A percentile compares a stretch with the other conserved stretches of the same genome.
phyloP scores from a whole-genome alignment of 306 rosid species.

The Abrus precatorius region DNA sequence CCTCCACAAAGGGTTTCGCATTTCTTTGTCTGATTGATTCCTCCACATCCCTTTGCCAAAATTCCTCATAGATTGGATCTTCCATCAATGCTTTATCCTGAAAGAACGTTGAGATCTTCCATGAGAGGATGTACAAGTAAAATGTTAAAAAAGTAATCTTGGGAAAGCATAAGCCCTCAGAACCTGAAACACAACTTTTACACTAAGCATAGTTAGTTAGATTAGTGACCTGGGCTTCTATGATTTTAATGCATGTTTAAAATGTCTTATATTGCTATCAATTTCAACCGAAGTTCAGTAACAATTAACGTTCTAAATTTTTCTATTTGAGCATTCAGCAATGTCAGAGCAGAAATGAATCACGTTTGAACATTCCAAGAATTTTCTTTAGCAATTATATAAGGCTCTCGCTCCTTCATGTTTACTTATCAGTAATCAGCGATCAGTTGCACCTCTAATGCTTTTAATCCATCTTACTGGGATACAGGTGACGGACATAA shows the following conservation, averaged over 20 bases:
- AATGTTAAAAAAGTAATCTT: constrained; percentile 5
- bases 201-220: constrained; percentile 8
- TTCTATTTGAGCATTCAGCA: not conserved
- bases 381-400: constrained; percentile 7
- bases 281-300: constrained; percentile 23
- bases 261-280: constrained; percentile 29
- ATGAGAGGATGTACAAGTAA: constrained; percentile 24
- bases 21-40: constrained; percentile 92
- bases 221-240: constrained; percentile 16
- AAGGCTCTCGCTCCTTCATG: constrained; percentile 21
- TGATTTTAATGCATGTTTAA: constrained; percentile 13
- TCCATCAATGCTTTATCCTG: constrained; percentile 94
- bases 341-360: constrained; percentile 23
- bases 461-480: constrained; percentile 11
- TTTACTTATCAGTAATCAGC: constrained; percentile 11
- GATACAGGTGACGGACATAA: constrained; percentile 19
- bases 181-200: constrained; percentile 30
- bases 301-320: constrained; percentile 13
- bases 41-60: constrained; percentile 99
- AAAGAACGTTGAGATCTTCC: constrained; percentile 38
- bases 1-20: constrained; percentile 83
- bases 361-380: constrained; percentile 39
- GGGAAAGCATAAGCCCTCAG: constrained; percentile 17
- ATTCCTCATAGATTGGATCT: constrained; percentile 92
- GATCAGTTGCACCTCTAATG: constrained; percentile 17